Conservation (phyloP, 2,329 filamentous ascomycete species). For the Xylaria digitata region DNA sequence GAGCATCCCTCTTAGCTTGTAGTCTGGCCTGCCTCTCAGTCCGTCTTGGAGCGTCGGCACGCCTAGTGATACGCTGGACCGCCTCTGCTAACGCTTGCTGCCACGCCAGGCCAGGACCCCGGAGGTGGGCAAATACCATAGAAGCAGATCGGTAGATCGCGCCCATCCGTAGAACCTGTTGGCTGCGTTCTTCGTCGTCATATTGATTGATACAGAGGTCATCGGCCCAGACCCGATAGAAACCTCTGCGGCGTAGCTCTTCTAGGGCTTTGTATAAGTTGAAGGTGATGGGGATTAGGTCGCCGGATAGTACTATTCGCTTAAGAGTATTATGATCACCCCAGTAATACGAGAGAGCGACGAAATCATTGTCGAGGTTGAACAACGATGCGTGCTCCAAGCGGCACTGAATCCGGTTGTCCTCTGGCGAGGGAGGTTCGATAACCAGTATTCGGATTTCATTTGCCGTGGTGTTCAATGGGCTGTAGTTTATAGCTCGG, state of each 20-base stretch:
- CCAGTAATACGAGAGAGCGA: conserved; percentile 37
- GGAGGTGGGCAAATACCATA: conserved; percentile 31
- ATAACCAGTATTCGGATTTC: conserved; percentile 35
- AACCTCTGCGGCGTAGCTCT: conserved; percentile 27
- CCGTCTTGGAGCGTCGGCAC: conserved; percentile 7
- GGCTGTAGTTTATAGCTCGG: conserved; percentile 30
- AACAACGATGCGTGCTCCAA: conserved; percentile 31
- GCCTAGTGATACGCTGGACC: conserved; percentile 20
- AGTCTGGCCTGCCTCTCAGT: conserved; percentile 7
- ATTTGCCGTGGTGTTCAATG: conserved; percentile 25
- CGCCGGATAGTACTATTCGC: conserved; percentile 26
- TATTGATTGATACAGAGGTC: conserved; percentile 37
- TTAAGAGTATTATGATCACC: conserved; percentile 28
- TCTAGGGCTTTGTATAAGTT: conserved; percentile 34
- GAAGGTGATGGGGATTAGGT: conserved; percentile 28
- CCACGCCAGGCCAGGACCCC: conserved; percentile 11
- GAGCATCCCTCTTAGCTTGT: conserved; percentile 22
- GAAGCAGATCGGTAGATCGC: conserved; percentile 34
- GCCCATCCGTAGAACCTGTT: conserved; percentile 34
- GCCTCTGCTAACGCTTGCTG: conserved; percentile 23
- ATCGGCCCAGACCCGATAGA: conserved; percentile 35
- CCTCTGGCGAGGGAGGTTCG: conserved; percentile 16
- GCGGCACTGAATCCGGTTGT: conserved; percentile 26
- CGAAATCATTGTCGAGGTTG: conserved; percentile 32
- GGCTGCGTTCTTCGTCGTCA: conserved; percentile 33